Evolutionary conservation across 495 filamentous ascomycete species (phyloP), one percentile per base, ranked within the genome.

Genomic region (Penicillium paradoxum): DNA sequence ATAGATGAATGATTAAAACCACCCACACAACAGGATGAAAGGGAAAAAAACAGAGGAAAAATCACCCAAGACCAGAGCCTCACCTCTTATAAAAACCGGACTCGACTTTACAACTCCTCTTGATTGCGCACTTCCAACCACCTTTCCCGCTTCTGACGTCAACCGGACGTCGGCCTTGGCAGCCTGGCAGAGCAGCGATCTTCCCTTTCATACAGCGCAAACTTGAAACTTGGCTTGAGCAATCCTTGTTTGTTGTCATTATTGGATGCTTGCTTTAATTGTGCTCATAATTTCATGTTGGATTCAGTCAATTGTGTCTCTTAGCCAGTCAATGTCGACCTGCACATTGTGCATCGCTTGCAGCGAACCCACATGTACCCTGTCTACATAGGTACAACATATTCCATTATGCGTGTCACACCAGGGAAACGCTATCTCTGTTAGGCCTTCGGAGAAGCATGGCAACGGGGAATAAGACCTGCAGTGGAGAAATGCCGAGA

Each of bases 61-160:
- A 21, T 27, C 7, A 18, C 13, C 2, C 9, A 32, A 39, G 29
- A 14, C 43, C 17, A 36, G 45, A 53, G 24, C 36, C 51, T 34
- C 25, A 49, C 6, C 19, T 44, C 29, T 48, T 53, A 54, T 56
- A 44, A 40, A 49, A 18, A 38, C 15, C 11, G n/a, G 30, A 15
- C 7, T 11, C 6, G 7, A 17, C 0, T 27, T 48, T 19, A 41
- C 43, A 2, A 37, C 25, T 25, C 34, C 46, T 44, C 33, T 19
- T 6, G 22, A 37, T 46, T 45, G 32, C 30, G 22, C 33, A 46
- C 41, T 49, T n/a, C 38, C 45, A 43, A 54, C 50, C 45, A 54
- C 30, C 41, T 17, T 36, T 60, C 59, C 59, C 55, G 51, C 55
- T 51, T 51, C 55, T 66, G 63, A 68, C 63, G 63, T 68, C 63